These are phyloP conservation scores for Xylaria sp. DNA, from an alignment of 2,329 filamentous ascomycete species.

Conservation along the genomic window DNA sequence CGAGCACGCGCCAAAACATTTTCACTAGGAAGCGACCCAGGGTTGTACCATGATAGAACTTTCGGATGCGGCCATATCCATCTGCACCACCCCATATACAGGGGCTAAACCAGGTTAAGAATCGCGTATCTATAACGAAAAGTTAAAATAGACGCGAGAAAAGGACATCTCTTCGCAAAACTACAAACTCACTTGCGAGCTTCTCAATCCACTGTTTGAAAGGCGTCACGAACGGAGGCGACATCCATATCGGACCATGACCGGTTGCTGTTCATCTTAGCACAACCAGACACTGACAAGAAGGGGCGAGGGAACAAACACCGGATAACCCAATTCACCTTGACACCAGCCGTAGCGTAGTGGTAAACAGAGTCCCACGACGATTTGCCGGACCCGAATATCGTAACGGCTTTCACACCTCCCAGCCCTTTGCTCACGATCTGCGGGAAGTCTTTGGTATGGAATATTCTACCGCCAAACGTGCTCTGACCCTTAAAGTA, in stretches of 20 bases:
- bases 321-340: constrained; percentile 69
- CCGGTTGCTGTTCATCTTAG: constrained; percentile 53
- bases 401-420: constrained; percentile 55
- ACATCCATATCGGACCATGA: constrained; percentile 66
- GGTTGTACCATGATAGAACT: constrained; percentile 67
- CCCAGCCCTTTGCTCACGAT: constrained; percentile 51
- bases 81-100: constrained; percentile 77
- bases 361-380: constrained; percentile 72
- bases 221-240: constrained; percentile 62
- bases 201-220: constrained; percentile 62
- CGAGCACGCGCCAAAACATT: constrained; percentile 68
- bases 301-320: constrained; percentile 32
- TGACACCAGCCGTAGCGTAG: constrained; percentile 63
- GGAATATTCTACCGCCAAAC: constrained; percentile 67
- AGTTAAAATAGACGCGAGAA: constrained; percentile 12
- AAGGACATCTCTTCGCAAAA: too few species aligned
- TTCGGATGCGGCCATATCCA: constrained; percentile 65
- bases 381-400: constrained; percentile 72
- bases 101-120: constrained; percentile 79
- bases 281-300: not conserved
- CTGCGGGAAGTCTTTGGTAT: constrained; percentile 63
- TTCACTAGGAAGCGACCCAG: constrained; percentile 68
- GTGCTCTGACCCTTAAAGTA: constrained; percentile 59
- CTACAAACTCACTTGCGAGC: constrained; percentile 55
- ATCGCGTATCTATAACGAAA: constrained; percentile 61